Conservation (phyloP, 495 filamentous ascomycete species). For the Penicillium manginii region DNA sequence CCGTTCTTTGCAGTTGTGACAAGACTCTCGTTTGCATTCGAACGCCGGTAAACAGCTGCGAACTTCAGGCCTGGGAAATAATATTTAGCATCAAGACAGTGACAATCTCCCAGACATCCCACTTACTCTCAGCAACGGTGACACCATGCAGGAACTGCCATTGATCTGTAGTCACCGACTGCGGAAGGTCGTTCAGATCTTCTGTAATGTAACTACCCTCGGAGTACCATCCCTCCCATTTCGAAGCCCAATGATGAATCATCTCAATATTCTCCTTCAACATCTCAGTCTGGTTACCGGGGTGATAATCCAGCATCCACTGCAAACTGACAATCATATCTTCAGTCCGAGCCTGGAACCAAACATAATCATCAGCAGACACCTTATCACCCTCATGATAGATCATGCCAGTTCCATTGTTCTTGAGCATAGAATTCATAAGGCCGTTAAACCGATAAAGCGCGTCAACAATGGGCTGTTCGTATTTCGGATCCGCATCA, state of each 20-base stretch:
- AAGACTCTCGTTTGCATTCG: slow-evolving; percentile 44
- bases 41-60: slow-evolving; percentile 44
- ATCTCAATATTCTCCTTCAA: slow-evolving; percentile 51
- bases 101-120: not conserved
- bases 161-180: slow-evolving; percentile 25
- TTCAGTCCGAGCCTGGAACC: slow-evolving; percentile 51
- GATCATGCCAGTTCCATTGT: slow-evolving; percentile 54
- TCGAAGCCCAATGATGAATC: slow-evolving; percentile 40
- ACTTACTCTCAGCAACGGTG: slow-evolving; percentile 51
- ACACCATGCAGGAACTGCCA: slow-evolving; percentile 52
- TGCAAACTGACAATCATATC: slow-evolving; percentile 57
- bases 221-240: slow-evolving; percentile 50
- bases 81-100: not conserved
- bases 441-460: slow-evolving; percentile 39
- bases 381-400: slow-evolving; percentile 38
- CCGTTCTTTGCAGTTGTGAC: slow-evolving; percentile 41
- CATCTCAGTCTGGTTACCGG: slow-evolving; percentile 32
- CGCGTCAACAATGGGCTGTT: slow-evolving; percentile 30
- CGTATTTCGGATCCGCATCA: slow-evolving; percentile 35
- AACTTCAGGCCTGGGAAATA: slow-evolving; percentile 35
- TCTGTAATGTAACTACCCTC: slow-evolving; percentile 40
- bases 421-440: slow-evolving; percentile 52
- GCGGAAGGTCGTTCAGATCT: slow-evolving; percentile 42
- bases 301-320: slow-evolving; percentile 58
- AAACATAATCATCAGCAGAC: slow-evolving; percentile 39